Evolutionary conservation across 139 green algal genomes (phyloP), one percentile per base, ranked within the genome.

Genomic region (Gonium pectorale): DNA sequence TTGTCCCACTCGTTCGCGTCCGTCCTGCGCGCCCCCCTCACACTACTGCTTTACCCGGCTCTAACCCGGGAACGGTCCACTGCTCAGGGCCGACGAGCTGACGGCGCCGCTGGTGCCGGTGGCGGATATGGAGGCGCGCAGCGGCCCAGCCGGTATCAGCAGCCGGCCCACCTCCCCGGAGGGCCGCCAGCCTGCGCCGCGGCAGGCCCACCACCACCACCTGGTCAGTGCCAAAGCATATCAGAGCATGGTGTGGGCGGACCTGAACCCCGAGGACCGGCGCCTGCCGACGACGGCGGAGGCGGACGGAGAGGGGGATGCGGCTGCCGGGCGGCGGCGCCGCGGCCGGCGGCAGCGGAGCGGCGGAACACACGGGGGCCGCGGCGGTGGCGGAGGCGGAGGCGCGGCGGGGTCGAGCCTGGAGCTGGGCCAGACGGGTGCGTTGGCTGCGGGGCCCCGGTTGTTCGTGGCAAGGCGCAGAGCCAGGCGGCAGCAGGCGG

Each of bases 241-340:
- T 40, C 79, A 70, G 63, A 68, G 87, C 72, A 41, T 88, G 44
- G 89, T 93, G 19, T 93, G 89, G 89, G 89, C 89, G 29, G 89
- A 93, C 40, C 46, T 93, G 13, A 71, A 21, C 19, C 24, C 38
- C 0, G 59, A 71, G 43, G 75, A 69, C 7, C 43, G 44, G 27
- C 22, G 37, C 44, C 27, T 44, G 43, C 44, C 29, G n/a, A 13
- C 29, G 29, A 29, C 44, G 11, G 44, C n/a, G 15, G 44, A 1
- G 44, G 44, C 29, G 69, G 44, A 22, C 15, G 72, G 29, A n/a
- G 51, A 40, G 6, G 51, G 21, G 35, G 69, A 29, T 40, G 52
- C 33, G 52, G 35, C 33, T 21, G 52, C 52, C 2, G 52, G 31
- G 52, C 27, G 26, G 26, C 41, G 35, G 9, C 21, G 49, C 0